Evolutionary conservation across 2,329 filamentous ascomycete genomes (phyloP), one percentile per base, ranked within the genome.

Genomic region (Aspergillus fijiensis): DNA sequence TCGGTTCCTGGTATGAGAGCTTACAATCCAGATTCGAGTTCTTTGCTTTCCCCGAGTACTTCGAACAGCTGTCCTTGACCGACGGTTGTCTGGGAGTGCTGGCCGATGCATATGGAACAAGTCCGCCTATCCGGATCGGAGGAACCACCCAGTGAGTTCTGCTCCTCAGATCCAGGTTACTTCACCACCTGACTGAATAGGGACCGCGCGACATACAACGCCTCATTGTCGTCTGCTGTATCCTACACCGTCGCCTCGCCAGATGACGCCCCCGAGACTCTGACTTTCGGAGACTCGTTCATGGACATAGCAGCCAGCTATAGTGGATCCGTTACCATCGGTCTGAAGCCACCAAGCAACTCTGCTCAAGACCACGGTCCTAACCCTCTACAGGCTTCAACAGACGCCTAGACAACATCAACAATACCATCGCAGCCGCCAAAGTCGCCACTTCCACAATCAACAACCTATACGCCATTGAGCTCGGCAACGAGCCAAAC

Each of bases 401-500:
- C 64, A 77, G 84, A 42, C 80, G 82, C 1, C 77, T 82, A 33
- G 78, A 85, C 62, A 76, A 84, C 50, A 73, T 84, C 19, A 66
- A 72, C n/a, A 86, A 86, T 63, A 85, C 82, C 0, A 81, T 85
- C 35, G 75, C 76, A 0, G 84, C 84, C 0, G 83, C 83, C 2
- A 76, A 75, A 49, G 66, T 76, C 0, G 83, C 79, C 0, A 75
- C 79, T 10, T 65, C 64, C 1, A 67, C 73, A n/a, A 81, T 85
- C 64, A 63, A 61, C 4, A 85, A 84, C 61, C 67, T 86, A 11
- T 72, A 80, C 19, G 81, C 83, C 2, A 82, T 86, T 35, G 83
- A 86, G 65, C 73, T 86, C 1, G 83, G 84, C 1, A 86, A 86
- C 64, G 83, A 86, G 58, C 84, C 84, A 3, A 81, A 85, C 62